A percentile compares a stretch with the other conserved stretches of the same genome.
Conservation (phyloP, 2,329 filamentous ascomycete genomes). For the Diplodia corticola region DNA sequence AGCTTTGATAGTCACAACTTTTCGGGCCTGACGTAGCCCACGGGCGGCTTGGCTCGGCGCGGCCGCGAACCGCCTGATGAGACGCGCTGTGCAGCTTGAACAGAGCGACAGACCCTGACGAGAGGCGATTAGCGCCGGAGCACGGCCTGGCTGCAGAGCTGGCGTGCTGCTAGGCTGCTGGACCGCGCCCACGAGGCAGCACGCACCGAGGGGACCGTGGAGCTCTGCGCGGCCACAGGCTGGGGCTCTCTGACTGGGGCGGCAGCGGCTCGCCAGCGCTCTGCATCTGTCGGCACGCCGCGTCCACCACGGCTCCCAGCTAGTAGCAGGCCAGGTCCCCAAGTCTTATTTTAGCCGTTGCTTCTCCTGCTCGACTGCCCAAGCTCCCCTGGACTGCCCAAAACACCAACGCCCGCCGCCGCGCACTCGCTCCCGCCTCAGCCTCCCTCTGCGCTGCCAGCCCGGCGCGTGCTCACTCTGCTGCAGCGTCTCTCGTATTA, state of each 20-base stretch:
- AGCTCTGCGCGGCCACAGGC: not conserved
- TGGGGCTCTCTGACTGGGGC: slow-evolving; percentile 16
- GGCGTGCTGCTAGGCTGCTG: slow-evolving; percentile 5
- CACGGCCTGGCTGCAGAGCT: not conserved
- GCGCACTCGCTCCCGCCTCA: not conserved
- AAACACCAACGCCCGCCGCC: slow-evolving; percentile 1
- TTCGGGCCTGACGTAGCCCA: slow-evolving; percentile 19
- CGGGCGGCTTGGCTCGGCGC: slow-evolving; percentile 1
- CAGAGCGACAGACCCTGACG: slow-evolving; percentile 19
- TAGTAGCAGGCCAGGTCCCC: slow-evolving; percentile 13
- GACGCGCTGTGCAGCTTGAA: not conserved
- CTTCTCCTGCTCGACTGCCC: slow-evolving; percentile 13
- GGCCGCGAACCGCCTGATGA: slow-evolving; percentile 19
- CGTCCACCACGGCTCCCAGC: slow-evolving; percentile 8
- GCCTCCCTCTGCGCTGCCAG: not conserved
- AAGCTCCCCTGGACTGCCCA: slow-evolving; percentile 15
- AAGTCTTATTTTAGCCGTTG: slow-evolving; percentile 20
- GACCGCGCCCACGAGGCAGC: not conserved
- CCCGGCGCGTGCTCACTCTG: slow-evolving; percentile 14
- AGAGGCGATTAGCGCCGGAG: slow-evolving; percentile 5
- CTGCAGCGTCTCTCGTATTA: slow-evolving; percentile 19
- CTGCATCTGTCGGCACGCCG: slow-evolving; percentile 7
- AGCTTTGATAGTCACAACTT: slow-evolving; percentile 18
- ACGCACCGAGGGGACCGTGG: not conserved
- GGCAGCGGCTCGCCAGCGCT: slow-evolving; percentile 1